Conservation (phyloP, 371 early-diverging fungal species). For the Catenaria anguillulae region DNA sequence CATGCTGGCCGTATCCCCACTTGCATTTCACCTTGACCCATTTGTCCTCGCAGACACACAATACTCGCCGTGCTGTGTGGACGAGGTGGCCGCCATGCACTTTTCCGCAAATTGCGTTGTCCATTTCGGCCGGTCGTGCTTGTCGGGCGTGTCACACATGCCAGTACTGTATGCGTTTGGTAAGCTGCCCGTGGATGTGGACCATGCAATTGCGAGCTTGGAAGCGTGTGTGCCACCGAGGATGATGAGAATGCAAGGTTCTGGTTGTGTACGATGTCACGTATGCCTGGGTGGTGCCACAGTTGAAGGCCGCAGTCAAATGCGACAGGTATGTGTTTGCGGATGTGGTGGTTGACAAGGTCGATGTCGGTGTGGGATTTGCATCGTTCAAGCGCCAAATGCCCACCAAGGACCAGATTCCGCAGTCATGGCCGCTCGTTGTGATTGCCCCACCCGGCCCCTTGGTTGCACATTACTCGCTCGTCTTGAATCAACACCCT, state of each 20-base stretch:
- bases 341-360: neutral
- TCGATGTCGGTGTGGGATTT: too few relatives aligned
- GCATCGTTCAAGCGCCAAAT: too few relatives aligned
- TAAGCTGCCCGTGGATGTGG: conserved; percentile 44
- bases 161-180: conserved; percentile 82
- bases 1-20: too few relatives aligned
- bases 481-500: neutral
- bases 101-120: conserved; percentile 63
- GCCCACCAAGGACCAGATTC: too few relatives aligned
- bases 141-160: conserved; percentile 58
- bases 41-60: conserved; percentile 85
- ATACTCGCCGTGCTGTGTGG: conserved; percentile 89
- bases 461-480: conserved; percentile 1
- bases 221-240: too few relatives aligned
- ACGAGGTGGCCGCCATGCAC: conserved; percentile 88
- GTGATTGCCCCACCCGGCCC: neutral
- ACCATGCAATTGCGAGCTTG: conserved; percentile 35
- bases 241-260: too few relatives aligned
- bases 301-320: conserved; percentile 9
- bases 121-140: conserved; percentile 84
- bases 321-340: too few relatives aligned
- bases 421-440: neutral
- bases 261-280: conserved; percentile 61
- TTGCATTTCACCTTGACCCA: conserved; percentile 18
- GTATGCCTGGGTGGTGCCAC: conserved; percentile 47